Evolutionary conservation across 495 filamentous ascomycete species (phyloP).

Genomic region (Lophiostoma macrostomum): DNA sequence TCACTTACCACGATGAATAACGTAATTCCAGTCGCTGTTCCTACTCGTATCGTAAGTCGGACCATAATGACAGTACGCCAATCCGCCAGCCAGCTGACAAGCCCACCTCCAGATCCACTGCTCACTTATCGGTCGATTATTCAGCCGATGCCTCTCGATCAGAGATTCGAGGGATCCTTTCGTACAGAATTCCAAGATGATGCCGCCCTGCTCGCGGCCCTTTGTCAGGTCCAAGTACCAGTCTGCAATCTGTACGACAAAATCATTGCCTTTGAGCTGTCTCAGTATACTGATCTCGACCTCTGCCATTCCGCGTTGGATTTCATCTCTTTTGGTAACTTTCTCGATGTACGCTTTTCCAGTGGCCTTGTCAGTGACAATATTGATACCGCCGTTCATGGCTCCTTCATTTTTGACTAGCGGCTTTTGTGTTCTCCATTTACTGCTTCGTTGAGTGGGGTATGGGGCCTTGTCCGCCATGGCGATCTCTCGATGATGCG

Average conservation of each 20-base stretch:
- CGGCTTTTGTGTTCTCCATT: no score
- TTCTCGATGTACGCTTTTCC: slow-evolving; percentile 13
- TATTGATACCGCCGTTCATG: slow-evolving; percentile 11
- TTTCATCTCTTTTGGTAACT: not conserved
- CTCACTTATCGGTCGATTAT: not conserved
- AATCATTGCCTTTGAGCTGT: not conserved
- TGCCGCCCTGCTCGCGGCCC: not conserved
- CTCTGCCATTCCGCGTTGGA: not conserved
- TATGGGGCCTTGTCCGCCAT: no score
- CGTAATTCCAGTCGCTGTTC: not conserved
- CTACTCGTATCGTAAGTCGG: not conserved
- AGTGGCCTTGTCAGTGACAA: not conserved
- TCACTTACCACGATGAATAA: slow-evolving; percentile 1
- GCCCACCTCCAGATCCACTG: slow-evolving; percentile 13
- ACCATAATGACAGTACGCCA: slow-evolving; percentile 5
- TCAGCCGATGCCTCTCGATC: not conserved
- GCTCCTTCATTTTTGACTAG: no score
- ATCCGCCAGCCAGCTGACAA: not conserved
- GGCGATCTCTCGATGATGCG: no score
- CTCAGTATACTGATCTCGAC: slow-evolving; percentile 1
- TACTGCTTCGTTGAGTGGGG: no score
- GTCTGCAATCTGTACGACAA: slow-evolving; percentile 7
- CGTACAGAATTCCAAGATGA: slow-evolving; percentile 10
- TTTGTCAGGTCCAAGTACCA: not conserved
- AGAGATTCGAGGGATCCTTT: not conserved